phyloP scores from a whole-genome alignment of 148 eudicot species.

The Chenopodium formosanum region DNA sequence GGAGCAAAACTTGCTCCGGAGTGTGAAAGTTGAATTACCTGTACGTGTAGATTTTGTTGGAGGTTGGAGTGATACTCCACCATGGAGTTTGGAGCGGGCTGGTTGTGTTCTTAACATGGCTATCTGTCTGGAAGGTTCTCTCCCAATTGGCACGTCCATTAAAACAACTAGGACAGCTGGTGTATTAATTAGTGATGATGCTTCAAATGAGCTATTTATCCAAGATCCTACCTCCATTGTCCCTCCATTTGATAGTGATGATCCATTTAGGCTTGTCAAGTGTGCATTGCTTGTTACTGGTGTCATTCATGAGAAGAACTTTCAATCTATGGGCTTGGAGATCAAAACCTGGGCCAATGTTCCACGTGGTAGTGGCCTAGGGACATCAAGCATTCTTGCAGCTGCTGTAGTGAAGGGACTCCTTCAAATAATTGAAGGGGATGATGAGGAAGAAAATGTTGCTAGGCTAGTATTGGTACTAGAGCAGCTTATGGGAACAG shows the following conservation, averaged over 20 bases:
- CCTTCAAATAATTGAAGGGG: constrained; percentile 66
- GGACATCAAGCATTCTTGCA: constrained; percentile 96
- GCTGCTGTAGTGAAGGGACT: constrained; percentile 98
- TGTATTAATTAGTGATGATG: constrained; percentile 59
- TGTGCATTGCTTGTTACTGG: constrained; percentile 86
- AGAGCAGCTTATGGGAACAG: constrained; percentile 99
- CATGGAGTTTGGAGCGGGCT: constrained; percentile 98
- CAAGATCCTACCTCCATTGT: constrained; percentile 51
- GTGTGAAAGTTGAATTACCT: constrained; percentile 83
- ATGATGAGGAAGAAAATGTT: constrained; percentile 78
- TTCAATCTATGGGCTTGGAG: constrained; percentile 51
- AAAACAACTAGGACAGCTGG: constrained; percentile 51
- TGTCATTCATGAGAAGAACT: constrained; percentile 44
- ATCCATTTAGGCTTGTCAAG: constrained; percentile 94
- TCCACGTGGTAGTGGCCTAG: constrained; percentile 98
- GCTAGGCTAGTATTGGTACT: constrained; percentile 87
- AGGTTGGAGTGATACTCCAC: constrained; percentile 99
- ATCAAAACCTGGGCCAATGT: constrained; percentile 93
- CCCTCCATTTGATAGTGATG: constrained; percentile 71
- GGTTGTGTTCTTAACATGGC: constrained; percentile 98
- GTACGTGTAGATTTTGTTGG: constrained; percentile 97
- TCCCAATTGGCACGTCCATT: constrained; percentile 81
- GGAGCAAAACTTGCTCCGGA: constrained; percentile 34
- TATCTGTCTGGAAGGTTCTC: constrained; percentile 68
- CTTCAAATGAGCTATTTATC: constrained; percentile 55